These are phyloP conservation scores for Trichoderma hamatum DNA, from an alignment of 2,329 filamentous ascomycete genomes.

Conservation along the genomic window DNA sequence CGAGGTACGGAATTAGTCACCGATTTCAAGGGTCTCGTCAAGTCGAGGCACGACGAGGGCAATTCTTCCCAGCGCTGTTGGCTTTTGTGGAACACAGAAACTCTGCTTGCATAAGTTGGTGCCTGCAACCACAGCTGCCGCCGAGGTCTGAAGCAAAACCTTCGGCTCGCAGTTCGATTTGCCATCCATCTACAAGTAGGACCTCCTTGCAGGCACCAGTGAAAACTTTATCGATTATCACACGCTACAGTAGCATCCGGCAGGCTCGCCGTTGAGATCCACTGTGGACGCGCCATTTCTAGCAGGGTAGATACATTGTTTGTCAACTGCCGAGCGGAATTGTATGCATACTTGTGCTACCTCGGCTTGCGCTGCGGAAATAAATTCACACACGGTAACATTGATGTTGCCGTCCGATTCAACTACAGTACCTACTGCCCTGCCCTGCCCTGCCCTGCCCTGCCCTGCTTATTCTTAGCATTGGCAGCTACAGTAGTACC, in stretches of 20 bases:
- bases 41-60: neutral
- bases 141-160: neutral
- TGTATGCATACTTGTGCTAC: neutral
- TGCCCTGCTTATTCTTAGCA: neutral
- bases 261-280: conserved; percentile 34
- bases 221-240: conserved; percentile 34
- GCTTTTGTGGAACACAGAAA: neutral
- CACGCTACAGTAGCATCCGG: conserved; percentile 35
- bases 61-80: neutral
- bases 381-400: conserved; percentile 2
- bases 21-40: neutral
- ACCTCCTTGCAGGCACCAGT: conserved; percentile 29
- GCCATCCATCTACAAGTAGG: conserved; percentile 20
- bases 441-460: neutral
- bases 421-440: neutral
- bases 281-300: conserved; percentile 23
- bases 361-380: conserved; percentile 16
- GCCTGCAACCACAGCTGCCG: neutral
- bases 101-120: neutral
- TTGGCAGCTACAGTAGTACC: neutral
- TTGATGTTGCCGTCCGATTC: neutral
- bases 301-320: conserved; percentile 17
- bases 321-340: conserved; percentile 22
- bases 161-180: neutral
- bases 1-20: neutral